These are phyloP conservation scores for Magnusiomyces tetraspermus DNA, from an alignment of 1,139 yeast genomes.

Conservation along the genomic window DNA sequence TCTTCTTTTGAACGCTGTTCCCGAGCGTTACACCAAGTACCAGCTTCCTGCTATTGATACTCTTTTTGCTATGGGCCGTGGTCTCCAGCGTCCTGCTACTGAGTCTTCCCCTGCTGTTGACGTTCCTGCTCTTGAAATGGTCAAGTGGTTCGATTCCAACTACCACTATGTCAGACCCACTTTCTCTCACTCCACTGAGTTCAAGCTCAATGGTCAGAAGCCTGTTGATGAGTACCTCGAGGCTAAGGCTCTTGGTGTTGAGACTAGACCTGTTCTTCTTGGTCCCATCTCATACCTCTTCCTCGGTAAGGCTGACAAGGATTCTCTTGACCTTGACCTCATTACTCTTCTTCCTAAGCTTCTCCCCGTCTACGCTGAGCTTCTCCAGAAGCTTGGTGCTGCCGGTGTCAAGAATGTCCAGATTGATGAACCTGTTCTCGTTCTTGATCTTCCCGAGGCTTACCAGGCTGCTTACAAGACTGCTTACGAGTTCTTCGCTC, in stretches of 20 bases:
- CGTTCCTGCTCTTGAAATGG: conserved; percentile 99
- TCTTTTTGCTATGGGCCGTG: conserved; percentile 99
- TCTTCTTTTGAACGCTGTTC: conserved; percentile 85
- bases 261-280: conserved; percentile 92
- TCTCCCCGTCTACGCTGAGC: conserved; percentile 84
- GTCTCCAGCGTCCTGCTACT: conserved; percentile 94
- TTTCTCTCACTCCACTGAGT: conserved; percentile 86
- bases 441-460: conserved; percentile 79
- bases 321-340: conserved; percentile 90
- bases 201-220: conserved; percentile 92
- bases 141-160: conserved; percentile 98
- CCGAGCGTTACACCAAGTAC: conserved; percentile 92
- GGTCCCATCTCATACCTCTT: conserved; percentile 94
- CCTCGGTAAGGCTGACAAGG: conserved; percentile 98
- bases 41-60: conserved; percentile 85
- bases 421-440: conserved; percentile 95
- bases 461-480: conserved; percentile 78
- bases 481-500: conserved; percentile 66
- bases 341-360: conserved; percentile 77
- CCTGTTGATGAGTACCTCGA: conserved; percentile 96
- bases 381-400: conserved; percentile 73
- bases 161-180: conserved; percentile 99
- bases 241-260: conserved; percentile 92
- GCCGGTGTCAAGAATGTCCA: conserved; percentile 96
- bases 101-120: conserved; percentile 84